Evolutionary conservation across 2,329 filamentous ascomycete species (phyloP).

Genomic region (Hortaea sp.): DNA sequence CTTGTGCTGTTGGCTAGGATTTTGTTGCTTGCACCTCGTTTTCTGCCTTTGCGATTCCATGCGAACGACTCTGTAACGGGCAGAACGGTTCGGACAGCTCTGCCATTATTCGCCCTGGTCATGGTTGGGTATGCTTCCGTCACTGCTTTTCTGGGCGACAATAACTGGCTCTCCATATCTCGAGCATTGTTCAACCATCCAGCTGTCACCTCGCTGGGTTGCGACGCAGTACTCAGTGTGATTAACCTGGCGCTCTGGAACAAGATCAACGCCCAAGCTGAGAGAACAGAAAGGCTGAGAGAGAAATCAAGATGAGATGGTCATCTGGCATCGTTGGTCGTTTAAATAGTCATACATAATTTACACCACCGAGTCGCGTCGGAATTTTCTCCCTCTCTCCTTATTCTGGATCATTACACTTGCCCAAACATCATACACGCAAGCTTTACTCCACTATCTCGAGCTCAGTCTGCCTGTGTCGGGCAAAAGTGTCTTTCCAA

Average conservation of each 20-base stretch:
- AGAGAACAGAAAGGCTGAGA: no score
- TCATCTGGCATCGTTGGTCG: no score
- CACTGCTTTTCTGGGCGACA: background rate
- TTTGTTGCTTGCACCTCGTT: slow-evolving; percentile 13
- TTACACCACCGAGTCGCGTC: no score
- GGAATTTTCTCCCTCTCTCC: no score
- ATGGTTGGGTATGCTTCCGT: background rate
- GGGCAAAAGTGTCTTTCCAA: slow-evolving; percentile 68
- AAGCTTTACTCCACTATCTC: slow-evolving; percentile 48
- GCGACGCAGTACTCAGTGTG: slow-evolving; percentile 17
- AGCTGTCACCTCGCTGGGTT: slow-evolving; percentile 21
- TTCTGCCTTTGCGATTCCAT: slow-evolving; percentile 5
- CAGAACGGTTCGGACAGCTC: background rate
- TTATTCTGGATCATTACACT: no score
- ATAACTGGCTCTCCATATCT: background rate
- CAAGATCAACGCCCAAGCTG: background rate
- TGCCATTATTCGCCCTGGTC: background rate
- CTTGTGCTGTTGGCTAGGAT: slow-evolving; percentile 15
- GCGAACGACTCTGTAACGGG: background rate
- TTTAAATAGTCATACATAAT: no score
- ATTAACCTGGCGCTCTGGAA: slow-evolving; percentile 12
- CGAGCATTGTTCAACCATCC: slow-evolving; percentile 19
- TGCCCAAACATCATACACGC: no score
- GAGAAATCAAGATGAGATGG: no score
- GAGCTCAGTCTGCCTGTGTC: slow-evolving; percentile 53